Evolutionary conservation across 2,329 filamentous ascomycete species (phyloP).

Genomic region (Didymella exigua): DNA sequence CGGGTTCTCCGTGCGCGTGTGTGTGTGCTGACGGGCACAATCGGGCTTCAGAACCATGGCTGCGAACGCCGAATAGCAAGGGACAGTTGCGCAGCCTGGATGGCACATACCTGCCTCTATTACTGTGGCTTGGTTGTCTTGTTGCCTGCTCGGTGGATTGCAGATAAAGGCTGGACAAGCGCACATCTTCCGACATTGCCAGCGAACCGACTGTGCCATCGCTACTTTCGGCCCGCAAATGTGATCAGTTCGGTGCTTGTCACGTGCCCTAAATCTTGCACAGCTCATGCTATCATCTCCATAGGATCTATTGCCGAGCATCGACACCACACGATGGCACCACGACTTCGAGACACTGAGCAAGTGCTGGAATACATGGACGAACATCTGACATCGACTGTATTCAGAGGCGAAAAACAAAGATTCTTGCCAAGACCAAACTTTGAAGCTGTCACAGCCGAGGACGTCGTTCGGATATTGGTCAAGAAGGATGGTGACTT

Average conservation of each 20-base stretch:
- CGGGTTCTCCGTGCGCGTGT: background rate
- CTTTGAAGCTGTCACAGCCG: background rate
- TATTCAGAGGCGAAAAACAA: slow-evolving; percentile 2
- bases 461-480: background rate
- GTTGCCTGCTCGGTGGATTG: background rate
- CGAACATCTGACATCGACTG: background rate
- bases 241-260: no score
- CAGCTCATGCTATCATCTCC: no score
- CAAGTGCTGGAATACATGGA: background rate
- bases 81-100: background rate
- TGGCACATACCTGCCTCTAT: no score
- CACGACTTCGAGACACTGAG: background rate
- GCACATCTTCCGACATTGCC: no score
- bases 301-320: no score
- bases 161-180: background rate
- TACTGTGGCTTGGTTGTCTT: background rate
- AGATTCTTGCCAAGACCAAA: background rate
- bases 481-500: background rate
- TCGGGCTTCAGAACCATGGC: background rate
- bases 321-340: no score
- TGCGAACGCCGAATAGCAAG: background rate
- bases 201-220: no score
- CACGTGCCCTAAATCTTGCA: no score
- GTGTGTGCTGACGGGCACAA: background rate
- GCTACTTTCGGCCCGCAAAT: no score